A percentile compares a stretch with the other conserved stretches of the same genome.
These are phyloP conservation scores for Citrus unshiu DNA, from an alignment of 345 rosid species.

Conservation along the genomic window DNA sequence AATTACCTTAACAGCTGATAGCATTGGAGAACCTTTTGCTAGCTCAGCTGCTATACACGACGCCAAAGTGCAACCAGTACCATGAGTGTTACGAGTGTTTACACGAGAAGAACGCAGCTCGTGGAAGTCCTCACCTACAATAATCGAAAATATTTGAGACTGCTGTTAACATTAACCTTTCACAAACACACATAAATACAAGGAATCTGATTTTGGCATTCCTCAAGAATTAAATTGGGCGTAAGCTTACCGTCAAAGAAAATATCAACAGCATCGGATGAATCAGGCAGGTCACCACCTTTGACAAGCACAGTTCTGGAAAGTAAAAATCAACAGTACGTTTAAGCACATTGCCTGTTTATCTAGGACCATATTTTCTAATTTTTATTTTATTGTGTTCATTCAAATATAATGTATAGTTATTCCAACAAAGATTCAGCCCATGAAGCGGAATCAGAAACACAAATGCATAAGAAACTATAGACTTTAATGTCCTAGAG, in stretches of 20 bases:
- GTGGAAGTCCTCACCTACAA: constrained; percentile 55
- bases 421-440: not conserved
- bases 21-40: constrained; percentile 82
- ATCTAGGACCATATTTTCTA: not conserved
- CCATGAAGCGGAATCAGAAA: not conserved
- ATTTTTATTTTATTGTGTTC: not conserved
- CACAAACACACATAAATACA: not conserved
- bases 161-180: not conserved
- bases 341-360: constrained; percentile 3
- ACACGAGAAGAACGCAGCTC: constrained; percentile 67
- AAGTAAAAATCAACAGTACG: constrained; percentile 11
- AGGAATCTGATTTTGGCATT: not conserved
- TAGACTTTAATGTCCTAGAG: not conserved
- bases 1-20: constrained; percentile 76
- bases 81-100: constrained; percentile 78
- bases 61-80: constrained; percentile 97
- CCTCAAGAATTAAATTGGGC: not conserved
- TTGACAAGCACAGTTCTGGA: constrained; percentile 84
- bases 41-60: constrained; percentile 97
- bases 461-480: not conserved
- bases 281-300: constrained; percentile 92
- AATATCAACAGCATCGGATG: constrained; percentile 83
- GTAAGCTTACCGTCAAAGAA: constrained; percentile 62
- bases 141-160: not conserved
- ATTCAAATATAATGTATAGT: not conserved